Evolutionary conservation across 2,329 filamentous ascomycete species (phyloP), one percentile per base, ranked within the genome.

Genomic region (Colletotrichum sp.): DNA sequence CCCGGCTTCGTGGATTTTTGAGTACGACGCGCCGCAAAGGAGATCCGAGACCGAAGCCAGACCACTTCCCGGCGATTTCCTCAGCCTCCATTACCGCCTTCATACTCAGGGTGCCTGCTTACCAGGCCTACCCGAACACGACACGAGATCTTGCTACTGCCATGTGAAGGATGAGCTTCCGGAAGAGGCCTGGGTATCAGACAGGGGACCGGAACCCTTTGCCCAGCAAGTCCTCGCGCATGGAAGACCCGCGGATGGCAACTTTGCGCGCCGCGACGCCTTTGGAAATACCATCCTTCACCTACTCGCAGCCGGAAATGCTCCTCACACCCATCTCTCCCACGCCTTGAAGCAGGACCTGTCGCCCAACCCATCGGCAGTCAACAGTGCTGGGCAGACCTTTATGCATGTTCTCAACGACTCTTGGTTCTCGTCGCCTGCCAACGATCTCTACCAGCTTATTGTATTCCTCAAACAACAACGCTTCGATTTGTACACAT

Each of bases 271-370:
- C 1, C 52, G 76, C 5, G 89, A 90, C 76, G 80, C 80, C 4
- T 90, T 90, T 75, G 87, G 86, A 1, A 90, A 91, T 78, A 89
- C 87, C 0, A 78, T 86, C 5, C 80, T 89, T 61, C 89, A 89
- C 77, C 82, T 90, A 11, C 82, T 90, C 39, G 87, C 88, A 2
- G 84, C 86, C 0, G 80, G 85, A 2, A 80, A 82, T 25, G 82
- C 80, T 2, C 80, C 78, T 29, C 78, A 79, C 19, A 77, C 83
- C 3, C 30, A 81, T 9, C 81, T 88, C 5, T 77, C 83, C 19
- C 71, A 76, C 6, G 80, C 82, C 4, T 76, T 86, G 34, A 64
- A 22, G n/a, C 15, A 36, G 5, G 44, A 67, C 7, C 15, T 19
- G 8, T 71, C 71, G 1, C 71, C 69, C 7, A 78, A 79, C 3